These are phyloP conservation scores for Yamadazyma buinensis DNA, from an alignment of 1,139 yeast species.

Conservation along the genomic window DNA sequence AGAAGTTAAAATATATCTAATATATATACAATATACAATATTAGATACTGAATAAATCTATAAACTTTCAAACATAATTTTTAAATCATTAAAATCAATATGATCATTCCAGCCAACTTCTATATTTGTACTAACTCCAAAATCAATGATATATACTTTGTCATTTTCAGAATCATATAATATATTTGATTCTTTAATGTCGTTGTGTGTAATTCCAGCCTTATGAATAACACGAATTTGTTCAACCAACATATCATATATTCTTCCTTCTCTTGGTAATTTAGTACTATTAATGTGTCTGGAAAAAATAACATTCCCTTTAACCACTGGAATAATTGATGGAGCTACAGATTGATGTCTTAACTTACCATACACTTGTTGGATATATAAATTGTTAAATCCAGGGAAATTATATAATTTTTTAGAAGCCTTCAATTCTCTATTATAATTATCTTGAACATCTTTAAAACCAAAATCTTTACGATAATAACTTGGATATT, in stretches of 20 bases:
- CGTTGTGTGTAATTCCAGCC: neutral
- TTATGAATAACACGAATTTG: neutral
- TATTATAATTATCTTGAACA: neutral
- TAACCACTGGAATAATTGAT: neutral
- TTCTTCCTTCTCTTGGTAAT: neutral
- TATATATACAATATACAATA: too few relatives aligned
- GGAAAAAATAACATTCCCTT: neutral
- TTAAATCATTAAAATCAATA: too few relatives aligned
- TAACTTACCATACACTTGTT: neutral
- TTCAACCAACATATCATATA: neutral
- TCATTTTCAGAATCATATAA: neutral
- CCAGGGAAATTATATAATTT: neutral
- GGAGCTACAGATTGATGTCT: neutral
- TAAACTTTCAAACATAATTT: too few relatives aligned
- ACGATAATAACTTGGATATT: neutral
- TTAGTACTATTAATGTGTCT: neutral
- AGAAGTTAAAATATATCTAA: too few relatives aligned
- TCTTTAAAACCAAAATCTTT: neutral
- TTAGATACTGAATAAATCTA: too few relatives aligned
- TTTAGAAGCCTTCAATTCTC: neutral
- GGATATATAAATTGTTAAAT: neutral
- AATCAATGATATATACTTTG: neutral
- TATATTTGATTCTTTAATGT: neutral
- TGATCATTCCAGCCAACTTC: too few relatives aligned
- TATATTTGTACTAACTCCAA: neutral